Evolutionary conservation across 768 basidiomycete species (phyloP), one percentile per base, ranked within the genome.

Genomic region (Phanerochaete carnosa): DNA sequence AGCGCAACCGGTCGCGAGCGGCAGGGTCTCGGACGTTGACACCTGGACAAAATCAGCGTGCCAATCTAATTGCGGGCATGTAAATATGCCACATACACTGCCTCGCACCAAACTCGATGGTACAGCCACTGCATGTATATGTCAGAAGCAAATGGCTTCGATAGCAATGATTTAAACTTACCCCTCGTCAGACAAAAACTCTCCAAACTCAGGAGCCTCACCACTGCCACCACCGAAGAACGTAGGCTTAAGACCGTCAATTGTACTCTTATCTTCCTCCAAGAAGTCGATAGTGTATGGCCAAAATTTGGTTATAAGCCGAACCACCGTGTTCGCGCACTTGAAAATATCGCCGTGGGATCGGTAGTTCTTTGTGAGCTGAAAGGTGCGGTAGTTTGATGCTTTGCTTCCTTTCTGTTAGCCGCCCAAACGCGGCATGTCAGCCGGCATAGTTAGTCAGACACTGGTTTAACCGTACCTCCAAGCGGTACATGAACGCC

Each of bases 401-500:
- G 19, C 30, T 6, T 51, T 43, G 46, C 33, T 49, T 26, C 54
- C 37, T 26, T 55, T 43, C 39, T 43, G 19, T 19, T n/a, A n/a
- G n/a, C n/a, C 11, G 9, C 11, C 11, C 11, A 39, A 39, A 19
- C 25, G 19, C 37, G 19, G 11, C 9, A 9, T 8, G 12, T 22
- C 46, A 22, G 23, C 12, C 8, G 46, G 8, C 23, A 23, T 23
- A 12, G 23, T 12, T 12, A 8, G 12, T 22, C 46, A 47, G 46
- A 47, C 62, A 43, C 86, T 84, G 30, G 74, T 69, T 11, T 89
- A 59, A 35, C 26, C 59, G 25, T 56, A 85, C 88, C 74, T 90
- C 87, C 0, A 84, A 67, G 45, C 85, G 79, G 58, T 80, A 82
- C 46, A 88, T 65, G 65, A 87, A 87, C 0, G 88, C 81, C 66